Percentiles rank a stretch among this genome's conserved stretches.
phyloP scores from a whole-genome alignment of 345 rosid genomes.

The Aquilaria malaccensis region DNA sequence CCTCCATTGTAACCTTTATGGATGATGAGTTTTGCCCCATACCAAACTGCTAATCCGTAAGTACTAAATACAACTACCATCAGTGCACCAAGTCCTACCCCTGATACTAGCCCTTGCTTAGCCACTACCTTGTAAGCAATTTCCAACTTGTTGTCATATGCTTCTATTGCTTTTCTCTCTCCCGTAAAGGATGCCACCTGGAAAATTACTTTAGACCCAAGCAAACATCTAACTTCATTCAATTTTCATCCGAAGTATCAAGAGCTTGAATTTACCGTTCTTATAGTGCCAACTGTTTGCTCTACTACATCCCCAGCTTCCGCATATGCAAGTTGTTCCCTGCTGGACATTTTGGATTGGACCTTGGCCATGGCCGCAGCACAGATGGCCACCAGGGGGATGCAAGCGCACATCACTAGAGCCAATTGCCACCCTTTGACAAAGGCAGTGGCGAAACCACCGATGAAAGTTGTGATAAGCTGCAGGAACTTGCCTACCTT shows the following conservation, averaged over 20 bases:
- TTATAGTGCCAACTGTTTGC: slow-evolving; percentile 74
- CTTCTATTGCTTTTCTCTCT: slow-evolving; percentile 62
- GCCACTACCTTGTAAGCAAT: slow-evolving; percentile 46
- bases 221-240: neutral
- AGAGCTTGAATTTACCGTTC: slow-evolving; percentile 47
- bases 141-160: slow-evolving; percentile 48
- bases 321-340: slow-evolving; percentile 73
- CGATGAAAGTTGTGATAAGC: slow-evolving; percentile 48
- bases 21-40: slow-evolving; percentile 58
- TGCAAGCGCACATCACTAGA: slow-evolving; percentile 41
- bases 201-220: neutral
- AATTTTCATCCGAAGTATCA: neutral
- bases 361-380: slow-evolving; percentile 53
- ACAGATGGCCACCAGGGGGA: slow-evolving; percentile 49
- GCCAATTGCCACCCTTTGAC: slow-evolving; percentile 54
- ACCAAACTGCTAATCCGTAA: slow-evolving; percentile 70
- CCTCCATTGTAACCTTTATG: slow-evolving; percentile 72
- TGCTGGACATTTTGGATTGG: slow-evolving; percentile 64
- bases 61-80: slow-evolving; percentile 33
- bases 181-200: slow-evolving; percentile 87
- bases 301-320: slow-evolving; percentile 85
- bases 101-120: slow-evolving; percentile 69
- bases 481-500: slow-evolving; percentile 87
- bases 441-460: slow-evolving; percentile 63
- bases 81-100: slow-evolving; percentile 55